phyloP scores from a whole-genome alignment of 2,329 filamentous ascomycete species.

The Phyllosticta citribraziliensis region DNA sequence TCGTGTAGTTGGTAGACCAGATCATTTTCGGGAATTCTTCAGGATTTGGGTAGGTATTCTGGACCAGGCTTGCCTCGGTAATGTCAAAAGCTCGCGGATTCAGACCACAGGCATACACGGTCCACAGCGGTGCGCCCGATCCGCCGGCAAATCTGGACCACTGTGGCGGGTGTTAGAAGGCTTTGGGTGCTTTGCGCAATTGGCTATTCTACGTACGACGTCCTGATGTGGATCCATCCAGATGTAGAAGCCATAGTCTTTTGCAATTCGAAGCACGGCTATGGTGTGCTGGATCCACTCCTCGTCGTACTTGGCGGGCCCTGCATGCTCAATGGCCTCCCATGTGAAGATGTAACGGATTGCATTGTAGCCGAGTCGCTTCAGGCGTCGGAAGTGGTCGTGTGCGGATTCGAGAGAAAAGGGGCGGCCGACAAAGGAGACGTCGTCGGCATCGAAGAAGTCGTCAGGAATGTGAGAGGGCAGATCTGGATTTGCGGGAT shows the following conservation, averaged over 20 bases:
- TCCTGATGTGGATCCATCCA: constrained; percentile 99
- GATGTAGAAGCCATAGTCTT: constrained; percentile 85
- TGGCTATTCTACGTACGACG: constrained; percentile 51
- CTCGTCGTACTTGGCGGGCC: constrained; percentile 87
- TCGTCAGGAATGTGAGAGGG: constrained; percentile 67
- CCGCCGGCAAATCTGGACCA: constrained; percentile 94
- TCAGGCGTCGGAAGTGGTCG: constrained; percentile 74
- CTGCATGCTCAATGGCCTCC: constrained; percentile 94
- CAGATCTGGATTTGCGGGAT: constrained; percentile 68
- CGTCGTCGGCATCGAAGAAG: constrained; percentile 89
- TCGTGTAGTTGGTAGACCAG: constrained; percentile 94
- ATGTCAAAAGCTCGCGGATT: constrained; percentile 76
- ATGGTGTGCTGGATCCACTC: constrained; percentile 90
- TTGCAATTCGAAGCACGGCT: constrained; percentile 69
- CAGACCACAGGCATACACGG: constrained; percentile 83
- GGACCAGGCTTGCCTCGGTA: constrained; percentile 87
- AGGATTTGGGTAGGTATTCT: constrained; percentile 84
- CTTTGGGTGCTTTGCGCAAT: neutral
- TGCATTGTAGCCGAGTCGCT: constrained; percentile 88
- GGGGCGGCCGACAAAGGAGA: constrained; percentile 79
- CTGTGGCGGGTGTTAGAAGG: constrained; percentile 32
- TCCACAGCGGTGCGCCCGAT: constrained; percentile 96
- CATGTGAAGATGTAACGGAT: constrained; percentile 96
- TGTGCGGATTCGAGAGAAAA: constrained; percentile 77
- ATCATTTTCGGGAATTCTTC: constrained; percentile 95